A percentile compares a stretch with the other conserved stretches of the same genome.
Conservation (phyloP, 768 basidiomycete genomes). For the Leccinum variicolor region DNA sequence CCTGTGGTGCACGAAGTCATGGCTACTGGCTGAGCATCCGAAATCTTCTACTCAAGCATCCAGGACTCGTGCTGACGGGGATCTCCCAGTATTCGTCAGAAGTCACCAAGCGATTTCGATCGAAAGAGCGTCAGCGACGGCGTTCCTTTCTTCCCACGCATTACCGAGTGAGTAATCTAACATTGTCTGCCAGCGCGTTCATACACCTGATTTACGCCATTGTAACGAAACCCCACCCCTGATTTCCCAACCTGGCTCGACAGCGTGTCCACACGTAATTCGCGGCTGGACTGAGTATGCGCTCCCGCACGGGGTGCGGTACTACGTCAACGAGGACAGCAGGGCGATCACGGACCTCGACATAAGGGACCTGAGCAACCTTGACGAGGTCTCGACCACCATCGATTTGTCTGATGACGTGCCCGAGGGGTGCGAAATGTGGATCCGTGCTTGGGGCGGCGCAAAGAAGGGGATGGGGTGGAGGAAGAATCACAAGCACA, state of each 20-base stretch:
- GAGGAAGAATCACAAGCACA: constrained; percentile 27
- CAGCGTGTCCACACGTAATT: constrained; percentile 12
- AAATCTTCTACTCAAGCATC: too few species aligned
- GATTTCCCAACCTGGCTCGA: constrained; percentile 38
- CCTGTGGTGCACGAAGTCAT: constrained; percentile 35
- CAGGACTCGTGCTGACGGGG: neutral
- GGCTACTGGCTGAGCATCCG: constrained; percentile 14
- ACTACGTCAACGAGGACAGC: constrained; percentile 63
- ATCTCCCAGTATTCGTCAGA: constrained; percentile 14
- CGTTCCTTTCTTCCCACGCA: constrained; percentile 8
- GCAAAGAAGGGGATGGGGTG: constrained; percentile 23
- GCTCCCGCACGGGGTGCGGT: constrained; percentile 71
- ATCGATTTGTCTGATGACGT: constrained; percentile 29
- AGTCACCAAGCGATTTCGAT: constrained; percentile 17
- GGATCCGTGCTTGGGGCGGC: constrained; percentile 49
- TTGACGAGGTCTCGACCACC: constrained; percentile 39
- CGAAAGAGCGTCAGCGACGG: constrained; percentile 14
- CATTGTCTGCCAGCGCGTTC: neutral
- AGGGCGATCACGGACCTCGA: constrained; percentile 71
- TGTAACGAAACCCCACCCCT: constrained; percentile 56
- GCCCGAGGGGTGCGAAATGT: constrained; percentile 54
- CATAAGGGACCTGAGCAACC: constrained; percentile 47
- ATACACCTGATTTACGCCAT: neutral
- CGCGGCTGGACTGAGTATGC: constrained; percentile 77
- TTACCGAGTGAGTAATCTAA: constrained; percentile 25